Conservation (phyloP, 148 eudicot genomes). For the Simmondsia chinensis region DNA sequence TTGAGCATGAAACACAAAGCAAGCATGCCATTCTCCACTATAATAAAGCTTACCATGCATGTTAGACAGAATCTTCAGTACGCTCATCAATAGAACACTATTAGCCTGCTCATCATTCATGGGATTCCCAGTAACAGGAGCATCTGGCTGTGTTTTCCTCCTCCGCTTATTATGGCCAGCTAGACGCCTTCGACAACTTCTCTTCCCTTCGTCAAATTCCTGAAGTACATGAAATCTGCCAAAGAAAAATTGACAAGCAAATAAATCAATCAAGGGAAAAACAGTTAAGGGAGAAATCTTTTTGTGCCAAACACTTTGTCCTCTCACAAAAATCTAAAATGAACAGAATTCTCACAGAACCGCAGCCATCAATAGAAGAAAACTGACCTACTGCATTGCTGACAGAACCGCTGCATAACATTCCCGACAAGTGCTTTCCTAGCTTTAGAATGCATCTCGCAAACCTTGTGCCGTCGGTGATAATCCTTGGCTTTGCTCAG, state of each 20-base stretch:
- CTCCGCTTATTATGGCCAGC: slow-evolving; percentile 86
- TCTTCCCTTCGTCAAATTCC: slow-evolving; percentile 87
- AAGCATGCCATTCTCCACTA: background rate
- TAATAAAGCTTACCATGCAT: slow-evolving; percentile 41
- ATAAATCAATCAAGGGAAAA: background rate
- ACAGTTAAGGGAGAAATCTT: too few species aligned
- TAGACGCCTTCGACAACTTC: slow-evolving; percentile 85
- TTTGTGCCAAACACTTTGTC: too few species aligned
- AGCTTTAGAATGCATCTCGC: slow-evolving; percentile 74
- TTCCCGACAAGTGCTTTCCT: slow-evolving; percentile 52
- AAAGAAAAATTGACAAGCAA: background rate
- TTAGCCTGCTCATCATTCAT: slow-evolving; percentile 47
- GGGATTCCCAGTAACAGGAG: slow-evolving; percentile 21
- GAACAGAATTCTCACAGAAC: too few species aligned
- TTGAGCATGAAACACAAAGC: too few species aligned
- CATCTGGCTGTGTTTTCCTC: slow-evolving; percentile 79
- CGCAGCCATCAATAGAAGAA: background rate
- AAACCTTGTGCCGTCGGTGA: slow-evolving; percentile 85
- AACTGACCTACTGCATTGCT: slow-evolving; percentile 85
- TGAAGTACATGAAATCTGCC: slow-evolving; percentile 77
- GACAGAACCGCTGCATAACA: slow-evolving; percentile 79
- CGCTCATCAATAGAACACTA: slow-evolving; percentile 42
- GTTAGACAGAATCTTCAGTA: slow-evolving; percentile 63
- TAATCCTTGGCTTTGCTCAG: slow-evolving; percentile 70
- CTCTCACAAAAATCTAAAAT: too few species aligned